Base-by-base conservation (phyloP, 306 rosid species). In the Ormosia emarginata region DNA sequence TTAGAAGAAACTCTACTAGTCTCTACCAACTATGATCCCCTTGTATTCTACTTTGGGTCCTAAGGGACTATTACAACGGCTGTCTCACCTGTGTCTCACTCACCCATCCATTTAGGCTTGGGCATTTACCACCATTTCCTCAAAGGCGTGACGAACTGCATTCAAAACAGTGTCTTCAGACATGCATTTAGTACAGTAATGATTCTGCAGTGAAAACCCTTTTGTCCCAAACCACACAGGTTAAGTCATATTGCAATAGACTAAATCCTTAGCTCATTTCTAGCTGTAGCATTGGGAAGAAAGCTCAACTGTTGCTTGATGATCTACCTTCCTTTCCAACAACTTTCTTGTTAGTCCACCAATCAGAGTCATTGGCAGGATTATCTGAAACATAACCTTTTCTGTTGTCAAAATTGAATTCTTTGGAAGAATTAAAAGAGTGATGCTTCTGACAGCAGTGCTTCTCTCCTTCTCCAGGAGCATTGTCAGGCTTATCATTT, bases 341-440 rank as follows among this genome's bases (percentile, higher is more conserved):
- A 40, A 69, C 87, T 72, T 85, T 90, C 81, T 84, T 90, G 84
- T 90, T 90, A 63, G 87, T 82, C 98, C 98, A 92, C 98, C 98
- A 94, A 34, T 87, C 91, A 2, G 97, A 64, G 83, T 91, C 90
- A 50, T 85, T 84, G 67, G 86, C 40, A 11, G 93, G 46, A 68
- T 91, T 83, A 57, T 62, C 83, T n/a, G 89, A 82, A 57, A 62
- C 87, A 68, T 89, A 94, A 7, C 90, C 88, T 84, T 93, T 92
- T 34, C 92, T 89, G 88, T 77, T 88, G 86, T 93, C 96, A 77
- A 95, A 95, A 84, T 86, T 93, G 87, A 95, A 95, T 74, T 95
- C 99, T 83, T 95, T 93, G 50, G 89, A 83, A 4, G 97, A 90
- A 32, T 86, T 87, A 75, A 85, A 74, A 67, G 98, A 90, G 74